Conservation (phyloP, 441 rosid genomes). For the Erodium texanum region DNA sequence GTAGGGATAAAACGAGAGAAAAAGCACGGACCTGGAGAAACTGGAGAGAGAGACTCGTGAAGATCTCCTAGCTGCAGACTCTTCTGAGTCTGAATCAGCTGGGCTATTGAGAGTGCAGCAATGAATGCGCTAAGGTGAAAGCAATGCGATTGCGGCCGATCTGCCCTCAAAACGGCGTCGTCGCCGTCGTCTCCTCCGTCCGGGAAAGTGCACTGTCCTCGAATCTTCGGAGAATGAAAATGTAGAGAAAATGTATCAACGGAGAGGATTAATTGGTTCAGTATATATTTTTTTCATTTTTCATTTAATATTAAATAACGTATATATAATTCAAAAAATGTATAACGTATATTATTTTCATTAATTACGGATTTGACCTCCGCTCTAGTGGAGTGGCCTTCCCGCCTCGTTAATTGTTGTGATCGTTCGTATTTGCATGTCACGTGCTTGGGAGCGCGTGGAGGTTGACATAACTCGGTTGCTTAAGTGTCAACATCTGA, state of each 20-base stretch:
- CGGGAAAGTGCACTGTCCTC: neutral
- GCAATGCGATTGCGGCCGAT: neutral
- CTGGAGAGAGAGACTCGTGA: neutral
- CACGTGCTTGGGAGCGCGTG: neutral
- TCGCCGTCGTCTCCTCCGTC: constrained; percentile 2
- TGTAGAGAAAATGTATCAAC: neutral
- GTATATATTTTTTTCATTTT: neutral
- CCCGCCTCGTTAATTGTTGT: neutral
- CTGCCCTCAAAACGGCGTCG: neutral
- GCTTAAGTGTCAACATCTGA: neutral
- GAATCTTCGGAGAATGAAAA: neutral
- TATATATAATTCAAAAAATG: no score
- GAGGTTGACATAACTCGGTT: neutral
- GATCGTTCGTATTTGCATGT: neutral
- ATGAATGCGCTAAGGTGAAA: neutral
- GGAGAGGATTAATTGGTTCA: neutral
- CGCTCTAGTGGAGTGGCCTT: neutral
- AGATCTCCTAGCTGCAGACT: neutral
- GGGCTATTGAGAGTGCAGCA: neutral
- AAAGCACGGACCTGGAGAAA: neutral
- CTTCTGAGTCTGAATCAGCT: neutral
- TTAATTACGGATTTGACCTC: constrained; percentile 2
- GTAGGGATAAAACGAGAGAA: neutral
- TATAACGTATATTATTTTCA: neutral
- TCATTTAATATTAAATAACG: neutral